These are phyloP conservation scores for Lasiodiplodia sp. DNA, from an alignment of 2,329 filamentous ascomycete genomes.

Conservation along the genomic window DNA sequence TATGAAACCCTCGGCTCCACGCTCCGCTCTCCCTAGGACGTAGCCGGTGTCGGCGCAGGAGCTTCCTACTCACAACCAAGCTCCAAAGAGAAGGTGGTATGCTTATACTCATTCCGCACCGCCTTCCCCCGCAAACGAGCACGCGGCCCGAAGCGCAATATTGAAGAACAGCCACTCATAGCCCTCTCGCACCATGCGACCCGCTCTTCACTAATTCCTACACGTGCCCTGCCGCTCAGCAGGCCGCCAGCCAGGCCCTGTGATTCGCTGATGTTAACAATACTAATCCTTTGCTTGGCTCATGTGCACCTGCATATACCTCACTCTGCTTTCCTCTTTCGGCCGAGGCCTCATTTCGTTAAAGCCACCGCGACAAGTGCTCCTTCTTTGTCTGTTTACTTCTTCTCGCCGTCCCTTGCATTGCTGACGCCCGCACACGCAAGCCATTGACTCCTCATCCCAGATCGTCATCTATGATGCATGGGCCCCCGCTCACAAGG, in stretches of 20 bases:
- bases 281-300: background rate
- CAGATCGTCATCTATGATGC: conserved; percentile 3
- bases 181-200: conserved; percentile 13
- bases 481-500: background rate
- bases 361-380: conserved; percentile 14
- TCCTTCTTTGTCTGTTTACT: background rate
- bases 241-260: background rate
- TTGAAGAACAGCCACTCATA: conserved; percentile 9
- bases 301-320: conserved; percentile 16
- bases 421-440: conserved; percentile 5
- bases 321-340: conserved; percentile 17
- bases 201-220: background rate
- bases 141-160: conserved; percentile 29
- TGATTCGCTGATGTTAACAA: background rate
- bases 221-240: conserved; percentile 15
- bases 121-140: conserved; percentile 15
- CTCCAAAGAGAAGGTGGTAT: conserved; percentile 29
- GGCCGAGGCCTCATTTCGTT: conserved; percentile 13
- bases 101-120: background rate
- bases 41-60: background rate
- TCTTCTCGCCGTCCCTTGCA: conserved; percentile 17
- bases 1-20: background rate
- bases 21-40: background rate
- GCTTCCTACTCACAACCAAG: background rate
- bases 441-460: conserved; percentile 4